Conservation (phyloP, 371 early-diverging fungal genomes). For the Mortierella polycephala region DNA sequence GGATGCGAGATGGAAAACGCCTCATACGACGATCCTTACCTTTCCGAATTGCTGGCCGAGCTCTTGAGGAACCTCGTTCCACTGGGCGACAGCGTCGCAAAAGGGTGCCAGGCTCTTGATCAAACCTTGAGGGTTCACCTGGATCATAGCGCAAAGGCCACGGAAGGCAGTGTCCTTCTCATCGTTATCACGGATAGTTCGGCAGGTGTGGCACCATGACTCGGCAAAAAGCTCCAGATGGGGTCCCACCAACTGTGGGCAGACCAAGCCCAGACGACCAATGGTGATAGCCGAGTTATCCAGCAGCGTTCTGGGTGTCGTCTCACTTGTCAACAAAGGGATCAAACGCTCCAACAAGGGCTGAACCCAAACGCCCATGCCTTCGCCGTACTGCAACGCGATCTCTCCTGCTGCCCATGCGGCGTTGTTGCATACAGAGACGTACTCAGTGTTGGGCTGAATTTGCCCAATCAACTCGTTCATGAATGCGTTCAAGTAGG, state of each 20-base stretch:
- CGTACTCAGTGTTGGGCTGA: slow-evolving; percentile 65
- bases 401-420: slow-evolving; percentile 97
- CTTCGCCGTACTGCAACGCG: slow-evolving; percentile 74
- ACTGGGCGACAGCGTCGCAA: slow-evolving; percentile 78
- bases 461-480: slow-evolving; percentile 82
- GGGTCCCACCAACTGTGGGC: slow-evolving; percentile 84
- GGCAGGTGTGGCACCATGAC: slow-evolving; percentile 68
- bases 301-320: slow-evolving; percentile 75
- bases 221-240: slow-evolving; percentile 79
- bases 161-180: slow-evolving; percentile 95
- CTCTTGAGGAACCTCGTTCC: slow-evolving; percentile 68
- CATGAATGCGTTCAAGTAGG: slow-evolving; percentile 79
- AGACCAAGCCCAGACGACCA: slow-evolving; percentile 89
- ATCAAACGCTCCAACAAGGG: slow-evolving; percentile 85
- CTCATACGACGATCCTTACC: slow-evolving; percentile 43
- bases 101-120: slow-evolving; percentile 71
- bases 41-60: slow-evolving; percentile 77
- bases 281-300: slow-evolving; percentile 97
- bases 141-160: slow-evolving; percentile 91
- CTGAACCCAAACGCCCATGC: slow-evolving; percentile 67
- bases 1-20: not conserved
- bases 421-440: slow-evolving; percentile 91
- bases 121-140: slow-evolving; percentile 86
- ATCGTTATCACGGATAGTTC: slow-evolving; percentile 80
- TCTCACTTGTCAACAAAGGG: slow-evolving; percentile 75